Percentiles rank a stretch among this genome's conserved stretches.
phyloP scores from a whole-genome alignment of 805 yeast species.

The Metschnikowia baotianmanensis region DNA sequence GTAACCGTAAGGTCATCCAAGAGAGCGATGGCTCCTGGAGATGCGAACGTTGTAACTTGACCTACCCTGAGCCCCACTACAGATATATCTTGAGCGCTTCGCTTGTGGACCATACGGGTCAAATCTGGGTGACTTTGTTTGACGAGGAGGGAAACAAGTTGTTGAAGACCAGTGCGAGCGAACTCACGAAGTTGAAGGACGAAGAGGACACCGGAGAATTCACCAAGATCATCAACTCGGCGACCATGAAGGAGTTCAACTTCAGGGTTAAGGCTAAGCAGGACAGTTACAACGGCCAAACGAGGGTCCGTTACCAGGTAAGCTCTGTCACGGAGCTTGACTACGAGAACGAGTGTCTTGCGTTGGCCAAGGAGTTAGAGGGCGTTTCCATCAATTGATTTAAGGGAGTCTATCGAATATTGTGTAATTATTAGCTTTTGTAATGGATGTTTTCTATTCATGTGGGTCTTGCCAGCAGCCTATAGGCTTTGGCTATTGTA shows the following conservation, averaged over 20 bases:
- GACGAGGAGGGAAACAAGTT: conserved; percentile 78
- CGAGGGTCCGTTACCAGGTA: conserved; percentile 73
- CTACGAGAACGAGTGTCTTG: conserved; percentile 58
- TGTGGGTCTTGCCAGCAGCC: background rate
- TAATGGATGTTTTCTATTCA: background rate
- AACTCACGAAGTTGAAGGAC: conserved; percentile 44
- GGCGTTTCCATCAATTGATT: conserved; percentile 6
- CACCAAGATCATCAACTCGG: conserved; percentile 42
- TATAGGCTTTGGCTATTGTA: conserved; percentile 20
- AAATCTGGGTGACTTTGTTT: conserved; percentile 81
- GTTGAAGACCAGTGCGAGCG: conserved; percentile 65
- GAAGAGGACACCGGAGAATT: conserved; percentile 44
- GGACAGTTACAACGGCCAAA: conserved; percentile 78
- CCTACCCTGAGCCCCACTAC: conserved; percentile 65
- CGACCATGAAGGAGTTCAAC: conserved; percentile 64
- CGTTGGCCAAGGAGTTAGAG: conserved; percentile 45
- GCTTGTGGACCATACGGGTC: conserved; percentile 78
- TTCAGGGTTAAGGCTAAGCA: conserved; percentile 80
- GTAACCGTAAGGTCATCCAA: conserved; percentile 82
- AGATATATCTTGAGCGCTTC: conserved; percentile 78
- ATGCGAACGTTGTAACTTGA: conserved; percentile 86
- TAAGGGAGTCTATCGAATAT: background rate
- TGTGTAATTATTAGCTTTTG: background rate
- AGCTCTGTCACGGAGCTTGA: conserved; percentile 52
- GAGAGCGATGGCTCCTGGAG: conserved; percentile 75